These are phyloP conservation scores for Vanilla planifolia DNA, from an alignment of 106 monocot genomes.

Conservation along the genomic window DNA sequence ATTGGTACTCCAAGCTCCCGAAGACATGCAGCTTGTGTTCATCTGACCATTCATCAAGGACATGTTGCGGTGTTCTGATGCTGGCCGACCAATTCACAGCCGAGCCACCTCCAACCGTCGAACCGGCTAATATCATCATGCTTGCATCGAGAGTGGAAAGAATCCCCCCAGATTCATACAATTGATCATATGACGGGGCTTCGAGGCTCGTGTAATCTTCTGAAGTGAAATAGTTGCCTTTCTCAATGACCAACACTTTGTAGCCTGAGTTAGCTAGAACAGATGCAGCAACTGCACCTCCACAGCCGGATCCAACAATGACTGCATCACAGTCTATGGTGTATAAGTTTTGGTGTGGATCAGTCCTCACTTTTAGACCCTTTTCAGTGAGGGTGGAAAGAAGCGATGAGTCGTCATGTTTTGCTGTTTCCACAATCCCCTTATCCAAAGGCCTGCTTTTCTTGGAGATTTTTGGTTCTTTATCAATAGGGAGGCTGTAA, in stretches of 20 bases:
- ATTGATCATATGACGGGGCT: conserved; percentile 31
- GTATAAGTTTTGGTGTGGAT: conserved; percentile 14
- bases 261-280: conserved; percentile 56
- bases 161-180: conserved; percentile 59
- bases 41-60: conserved; percentile 64
- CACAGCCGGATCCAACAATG: conserved; percentile 82
- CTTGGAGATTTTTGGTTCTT: background rate
- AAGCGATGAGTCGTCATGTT: conserved; percentile 40
- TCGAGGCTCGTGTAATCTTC: conserved; percentile 69
- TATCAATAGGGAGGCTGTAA: conserved; percentile 19
- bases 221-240: conserved; percentile 74
- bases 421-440: conserved; percentile 56
- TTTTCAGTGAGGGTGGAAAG: conserved; percentile 39
- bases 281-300: conserved; percentile 83
- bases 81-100: conserved; percentile 75
- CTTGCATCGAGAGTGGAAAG: conserved; percentile 29
- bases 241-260: conserved; percentile 80
- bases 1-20: conserved; percentile 27
- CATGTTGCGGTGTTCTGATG: conserved; percentile 43
- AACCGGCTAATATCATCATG: conserved; percentile 45
- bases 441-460: conserved; percentile 57
- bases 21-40: conserved; percentile 39
- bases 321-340: conserved; percentile 64
- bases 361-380: conserved; percentile 31
- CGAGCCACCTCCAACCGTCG: conserved; percentile 72